phyloP scores from a whole-genome alignment of 495 filamentous ascomycete species.

The Aspergillus incahuasiensis region DNA sequence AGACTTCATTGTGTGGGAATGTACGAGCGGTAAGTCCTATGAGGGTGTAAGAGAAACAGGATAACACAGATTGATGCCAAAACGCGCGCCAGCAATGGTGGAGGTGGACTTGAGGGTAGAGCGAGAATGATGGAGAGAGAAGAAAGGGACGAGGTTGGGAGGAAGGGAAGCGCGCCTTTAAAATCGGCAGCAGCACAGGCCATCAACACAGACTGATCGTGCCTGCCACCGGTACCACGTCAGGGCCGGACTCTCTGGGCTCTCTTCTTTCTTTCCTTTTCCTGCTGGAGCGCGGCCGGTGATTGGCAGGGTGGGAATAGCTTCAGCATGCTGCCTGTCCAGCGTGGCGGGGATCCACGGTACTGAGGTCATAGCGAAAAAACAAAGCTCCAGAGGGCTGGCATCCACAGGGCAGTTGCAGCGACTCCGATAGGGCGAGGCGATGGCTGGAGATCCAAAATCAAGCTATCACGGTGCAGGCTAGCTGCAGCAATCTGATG shows the following conservation, averaged over 20 bases:
- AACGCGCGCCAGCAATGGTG: not conserved
- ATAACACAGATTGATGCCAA: not conserved
- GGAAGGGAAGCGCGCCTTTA: slow-evolving; percentile 7
- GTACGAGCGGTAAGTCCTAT: not conserved
- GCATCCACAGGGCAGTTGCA: not conserved
- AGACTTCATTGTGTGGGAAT: slow-evolving; percentile 38
- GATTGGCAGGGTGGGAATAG: not conserved
- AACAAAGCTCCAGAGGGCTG: no score
- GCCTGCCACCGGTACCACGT: not conserved
- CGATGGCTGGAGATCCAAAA: not conserved
- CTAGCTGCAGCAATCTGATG: not conserved
- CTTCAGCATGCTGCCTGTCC: not conserved
- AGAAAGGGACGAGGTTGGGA: slow-evolving; percentile 7
- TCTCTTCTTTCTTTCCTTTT: not conserved
- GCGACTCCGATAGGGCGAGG: not conserved
- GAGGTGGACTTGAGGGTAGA: not conserved
- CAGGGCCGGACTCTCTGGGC: not conserved
- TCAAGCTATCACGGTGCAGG: not conserved
- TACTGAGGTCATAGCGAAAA: not conserved
- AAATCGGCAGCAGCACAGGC: slow-evolving; percentile 2
- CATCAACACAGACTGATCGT: not conserved
- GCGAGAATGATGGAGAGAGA: slow-evolving; percentile 7
- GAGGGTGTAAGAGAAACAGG: slow-evolving; percentile 1
- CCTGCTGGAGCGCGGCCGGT: not conserved
- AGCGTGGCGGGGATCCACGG: not conserved